phyloP scores from a whole-genome alignment of 2,329 filamentous ascomycete species.

The Geosmithia putterillii region DNA sequence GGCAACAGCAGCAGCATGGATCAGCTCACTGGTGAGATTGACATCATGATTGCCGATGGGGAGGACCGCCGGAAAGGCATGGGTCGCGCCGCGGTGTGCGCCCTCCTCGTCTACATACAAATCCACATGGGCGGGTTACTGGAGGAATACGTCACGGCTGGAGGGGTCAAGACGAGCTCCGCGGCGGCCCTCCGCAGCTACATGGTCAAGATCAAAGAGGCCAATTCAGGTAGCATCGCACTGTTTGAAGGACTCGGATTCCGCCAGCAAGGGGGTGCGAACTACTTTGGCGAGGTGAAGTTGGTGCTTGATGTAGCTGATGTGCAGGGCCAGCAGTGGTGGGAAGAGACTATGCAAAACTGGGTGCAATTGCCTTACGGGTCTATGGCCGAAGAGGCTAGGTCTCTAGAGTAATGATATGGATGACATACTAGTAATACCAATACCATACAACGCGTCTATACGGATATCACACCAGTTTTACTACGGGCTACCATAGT shows the following conservation, averaged over 20 bases:
- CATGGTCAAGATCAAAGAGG: constrained; percentile 46
- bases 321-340: constrained; percentile 11
- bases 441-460: not conserved
- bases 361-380: constrained; percentile 4
- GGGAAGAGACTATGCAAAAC: constrained; percentile 5
- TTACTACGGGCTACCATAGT: too few relatives aligned
- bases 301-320: constrained; percentile 27
- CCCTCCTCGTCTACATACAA: constrained; percentile 59
- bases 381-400: not conserved
- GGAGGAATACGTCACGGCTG: constrained; percentile 20
- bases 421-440: not conserved
- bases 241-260: constrained; percentile 42
- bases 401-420: not conserved
- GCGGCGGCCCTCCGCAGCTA: constrained; percentile 27
- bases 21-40: constrained; percentile 56
- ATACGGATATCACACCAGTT: not conserved
- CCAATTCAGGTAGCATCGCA: constrained; percentile 37
- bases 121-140: constrained; percentile 41
- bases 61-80: constrained; percentile 47
- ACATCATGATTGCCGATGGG: constrained; percentile 69
- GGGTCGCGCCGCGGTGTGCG: constrained; percentile 51
- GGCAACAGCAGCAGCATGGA: constrained; percentile 25
- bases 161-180: not conserved
- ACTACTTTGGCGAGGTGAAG: constrained; percentile 50
- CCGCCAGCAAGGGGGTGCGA: constrained; percentile 33